Base-by-base conservation (phyloP, 352 stramenopile species). In the Pythium coloratum region DNA sequence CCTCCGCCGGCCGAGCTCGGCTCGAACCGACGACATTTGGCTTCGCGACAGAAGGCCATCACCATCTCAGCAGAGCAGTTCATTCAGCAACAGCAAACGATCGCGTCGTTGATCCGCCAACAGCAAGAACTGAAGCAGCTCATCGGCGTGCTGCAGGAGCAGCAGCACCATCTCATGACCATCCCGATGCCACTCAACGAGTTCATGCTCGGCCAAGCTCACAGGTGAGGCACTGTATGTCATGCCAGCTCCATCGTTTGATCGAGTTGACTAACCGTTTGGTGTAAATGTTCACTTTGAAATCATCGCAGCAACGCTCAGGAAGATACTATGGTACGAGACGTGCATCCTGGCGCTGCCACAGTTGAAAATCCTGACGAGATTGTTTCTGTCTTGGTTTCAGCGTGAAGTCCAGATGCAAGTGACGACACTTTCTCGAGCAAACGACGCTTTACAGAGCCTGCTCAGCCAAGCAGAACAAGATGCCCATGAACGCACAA, bases 91-190 rank as follows among this genome's bases (percentile, higher is more conserved):
- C 82, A 94, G 59, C 77, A 92, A 61, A 92, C 81, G n/a, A 91
- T 94, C 44, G 81, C 86, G 1, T 86, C 81, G 55, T 73, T 94
- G 18, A 92, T 92, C 60, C 82, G 78, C 18, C 84, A 94, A 69
- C 86, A 94, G 51, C 80, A 90, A 55, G 84, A 92, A 59, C 72
- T 94, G n/a, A 94, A 94, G 74, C 82, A 92, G 61, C 76, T 94
- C 54, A 86, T 94, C 20, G 73, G 67, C 12, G 72, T 92, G 28
- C 75, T 94, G 30, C 84, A 91, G 24, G 81, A 92, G 55, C 86
- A 94, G 59, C 84, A 92, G 62, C 84, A 89, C 26, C 82, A 92
- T 53, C 73, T 94, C 54, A 82, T 92, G 67, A 81, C 50, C 14
- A 89, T 90, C 53, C 86, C 83, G 0, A 76, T 80, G 49, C 82